A percentile compares a stretch with the other conserved stretches of the same genome.
Conservation (phyloP, 1,284 basidiomycete species). For the Mycena citricolor region DNA sequence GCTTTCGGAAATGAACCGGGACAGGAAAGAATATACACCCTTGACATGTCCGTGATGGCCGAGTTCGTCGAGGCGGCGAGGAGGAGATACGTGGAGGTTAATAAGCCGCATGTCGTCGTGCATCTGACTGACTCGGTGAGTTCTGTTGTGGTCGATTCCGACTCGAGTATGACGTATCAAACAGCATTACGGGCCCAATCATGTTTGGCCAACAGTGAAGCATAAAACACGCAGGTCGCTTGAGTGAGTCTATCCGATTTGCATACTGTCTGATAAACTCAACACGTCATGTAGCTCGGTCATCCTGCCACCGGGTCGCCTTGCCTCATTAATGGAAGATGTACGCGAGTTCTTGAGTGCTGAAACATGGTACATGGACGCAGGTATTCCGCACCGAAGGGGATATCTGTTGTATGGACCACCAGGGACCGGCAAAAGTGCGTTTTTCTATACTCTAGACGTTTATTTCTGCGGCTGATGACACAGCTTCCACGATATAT, state of each 20-base stretch:
- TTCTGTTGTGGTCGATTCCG: background rate
- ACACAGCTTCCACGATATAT: conserved; percentile 52
- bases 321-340: conserved; percentile 47
- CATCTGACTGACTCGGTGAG: conserved; percentile 28
- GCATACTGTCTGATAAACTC: background rate
- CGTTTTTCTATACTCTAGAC: conserved; percentile 16
- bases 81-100: conserved; percentile 41
- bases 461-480: conserved; percentile 6
- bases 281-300: conserved; percentile 36
- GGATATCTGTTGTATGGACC: conserved; percentile 57
- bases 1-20: too few relatives aligned
- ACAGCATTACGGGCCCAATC: conserved; percentile 22
- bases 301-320: conserved; percentile 45
- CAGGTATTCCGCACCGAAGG: conserved; percentile 54
- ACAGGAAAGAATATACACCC: conserved; percentile 51
- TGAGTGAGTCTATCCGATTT: conserved; percentile 17
- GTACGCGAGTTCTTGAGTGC: conserved; percentile 48
- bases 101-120: conserved; percentile 45
- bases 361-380: conserved; percentile 50
- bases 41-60: conserved; percentile 42
- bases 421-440: conserved; percentile 54
- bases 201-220: conserved; percentile 45
- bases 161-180: conserved; percentile 22
- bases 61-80: conserved; percentile 47
- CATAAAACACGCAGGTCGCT: conserved; percentile 46